A percentile compares a stretch with the other conserved stretches of the same genome.
phyloP scores from a whole-genome alignment of 345 rosid genomes.

The Populus ilicifolia region DNA sequence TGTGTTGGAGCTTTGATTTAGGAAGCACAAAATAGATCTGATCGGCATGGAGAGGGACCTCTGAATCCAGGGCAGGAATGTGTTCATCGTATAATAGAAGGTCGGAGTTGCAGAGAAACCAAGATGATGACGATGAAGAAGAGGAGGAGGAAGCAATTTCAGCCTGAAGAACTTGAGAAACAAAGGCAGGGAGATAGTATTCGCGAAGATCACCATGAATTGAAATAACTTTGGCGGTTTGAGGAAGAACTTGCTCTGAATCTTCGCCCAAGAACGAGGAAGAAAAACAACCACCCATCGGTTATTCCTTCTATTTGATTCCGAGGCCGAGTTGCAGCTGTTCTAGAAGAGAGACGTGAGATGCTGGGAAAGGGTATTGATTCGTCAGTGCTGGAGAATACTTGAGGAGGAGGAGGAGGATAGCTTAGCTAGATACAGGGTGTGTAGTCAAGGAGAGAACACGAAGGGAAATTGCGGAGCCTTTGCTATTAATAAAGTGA shows the following conservation, averaged over 20 bases:
- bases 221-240: conserved; percentile 59
- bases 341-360: background rate
- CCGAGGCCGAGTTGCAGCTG: background rate
- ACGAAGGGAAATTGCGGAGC: background rate
- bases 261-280: background rate
- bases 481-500: background rate
- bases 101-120: conserved; percentile 64
- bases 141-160: conserved; percentile 33
- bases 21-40: conserved; percentile 79
- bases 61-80: conserved; percentile 45
- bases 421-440: background rate
- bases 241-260: conserved; percentile 3
- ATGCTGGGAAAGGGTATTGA: background rate
- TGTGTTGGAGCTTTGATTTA: conserved; percentile 53
- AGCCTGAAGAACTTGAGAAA: conserved; percentile 49
- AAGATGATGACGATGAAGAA: conserved; percentile 24
- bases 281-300: conserved; percentile 67
- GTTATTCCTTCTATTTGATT: background rate
- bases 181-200: conserved; percentile 50
- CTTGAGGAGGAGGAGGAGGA: background rate
- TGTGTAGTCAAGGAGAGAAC: background rate
- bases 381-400: background rate
- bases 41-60: conserved; percentile 34
- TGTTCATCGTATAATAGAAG: conserved; percentile 53
- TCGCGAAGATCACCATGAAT: conserved; percentile 56